Base-by-base conservation (phyloP, 176 grass and related monocot species). In the Raddia guianensis region DNA sequence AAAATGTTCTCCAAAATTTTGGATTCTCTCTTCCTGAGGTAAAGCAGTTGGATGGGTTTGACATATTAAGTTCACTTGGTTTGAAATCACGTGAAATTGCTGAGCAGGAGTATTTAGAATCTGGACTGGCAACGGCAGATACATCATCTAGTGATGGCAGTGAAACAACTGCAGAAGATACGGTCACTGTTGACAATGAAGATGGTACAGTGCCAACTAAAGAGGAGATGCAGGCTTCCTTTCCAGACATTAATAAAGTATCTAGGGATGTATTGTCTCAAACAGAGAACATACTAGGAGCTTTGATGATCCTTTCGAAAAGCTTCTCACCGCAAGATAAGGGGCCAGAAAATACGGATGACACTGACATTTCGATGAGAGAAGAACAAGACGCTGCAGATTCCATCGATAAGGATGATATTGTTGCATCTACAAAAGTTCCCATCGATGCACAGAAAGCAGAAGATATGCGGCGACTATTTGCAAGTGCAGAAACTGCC, bases 11-110 rank as follows among this genome's bases (percentile, higher is more conserved):
- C 33, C 90, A 89, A 78, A 89, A 81, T 65, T 87, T 98, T 85
- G 95, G 90, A 42, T 86, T 94, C 85, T 92, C 92, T 77, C 89
- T 98, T 85, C 95, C 95, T 16, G 95, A 98, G 90, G 80, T 94
- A 19, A 92, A 92, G 76, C 59, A 92, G 49, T 90, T 75, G 81
- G 87, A 91, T 83, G 88, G 86, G 87, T 92, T 91, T 77, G 83
- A 98, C 78, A 57, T 92, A 73, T 58, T 98, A 84, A 81, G 81
- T 90, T 92, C 77, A 75, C 66, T 85, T 43, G 83, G 90, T 68
- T 82, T 86, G 56, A 91, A 94, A 66, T 92, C 90, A 73, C 85
- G 83, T 14, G 81, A 92, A 80, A 47, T 86, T 66, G 95, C 92
- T 69, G 89, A 98, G 49, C 77, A 91, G 66, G 74, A 91, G 71